These are phyloP conservation scores for Colletotrichum tanaceti DNA, from an alignment of 2,329 filamentous ascomycete genomes.

Conservation along the genomic window DNA sequence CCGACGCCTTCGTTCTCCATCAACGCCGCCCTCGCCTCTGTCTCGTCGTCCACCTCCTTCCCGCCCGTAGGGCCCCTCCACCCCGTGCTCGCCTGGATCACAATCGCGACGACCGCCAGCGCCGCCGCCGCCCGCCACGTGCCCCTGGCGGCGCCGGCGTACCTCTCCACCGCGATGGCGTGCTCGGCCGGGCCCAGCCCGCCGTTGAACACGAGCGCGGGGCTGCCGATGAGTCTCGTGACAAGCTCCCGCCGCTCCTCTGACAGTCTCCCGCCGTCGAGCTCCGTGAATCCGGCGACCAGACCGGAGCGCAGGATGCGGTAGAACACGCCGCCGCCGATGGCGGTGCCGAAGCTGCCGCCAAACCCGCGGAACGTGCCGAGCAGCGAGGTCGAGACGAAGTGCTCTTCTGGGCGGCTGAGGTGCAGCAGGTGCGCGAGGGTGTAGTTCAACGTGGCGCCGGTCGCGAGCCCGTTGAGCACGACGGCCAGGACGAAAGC, in stretches of 20 bases:
- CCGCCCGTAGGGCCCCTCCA: constrained; percentile 59
- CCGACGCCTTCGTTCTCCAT: constrained; percentile 49
- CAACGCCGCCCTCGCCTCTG: constrained; percentile 43
- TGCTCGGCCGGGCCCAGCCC: constrained; percentile 56
- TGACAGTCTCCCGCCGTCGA: constrained; percentile 55
- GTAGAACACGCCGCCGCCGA: constrained; percentile 81
- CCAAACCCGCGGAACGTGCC: constrained; percentile 86
- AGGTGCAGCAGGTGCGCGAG: constrained; percentile 83
- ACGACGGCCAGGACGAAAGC: constrained; percentile 72
- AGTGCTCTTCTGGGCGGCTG: constrained; percentile 73
- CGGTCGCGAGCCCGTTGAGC: constrained; percentile 77
- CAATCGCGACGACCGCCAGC: constrained; percentile 56
- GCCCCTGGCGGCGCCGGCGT: constrained; percentile 57
- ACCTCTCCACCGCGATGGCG: constrained; percentile 59
- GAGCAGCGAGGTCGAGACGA: constrained; percentile 79
- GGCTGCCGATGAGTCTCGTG: constrained; percentile 61
- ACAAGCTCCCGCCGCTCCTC: constrained; percentile 55
- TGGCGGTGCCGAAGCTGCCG: constrained; percentile 82
- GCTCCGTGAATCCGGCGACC: constrained; percentile 63
- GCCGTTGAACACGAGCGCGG: constrained; percentile 60
- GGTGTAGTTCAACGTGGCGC: constrained; percentile 82
- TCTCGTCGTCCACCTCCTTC: constrained; percentile 51
- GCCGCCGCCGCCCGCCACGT: constrained; percentile 62
- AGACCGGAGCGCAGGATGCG: constrained; percentile 69
- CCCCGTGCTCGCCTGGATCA: constrained; percentile 63